A percentile compares a stretch with the other conserved stretches of the same genome.
These are phyloP conservation scores for Aristolochia californica DNA, from an alignment of 164 flowering plant species.

Conservation along the genomic window DNA sequence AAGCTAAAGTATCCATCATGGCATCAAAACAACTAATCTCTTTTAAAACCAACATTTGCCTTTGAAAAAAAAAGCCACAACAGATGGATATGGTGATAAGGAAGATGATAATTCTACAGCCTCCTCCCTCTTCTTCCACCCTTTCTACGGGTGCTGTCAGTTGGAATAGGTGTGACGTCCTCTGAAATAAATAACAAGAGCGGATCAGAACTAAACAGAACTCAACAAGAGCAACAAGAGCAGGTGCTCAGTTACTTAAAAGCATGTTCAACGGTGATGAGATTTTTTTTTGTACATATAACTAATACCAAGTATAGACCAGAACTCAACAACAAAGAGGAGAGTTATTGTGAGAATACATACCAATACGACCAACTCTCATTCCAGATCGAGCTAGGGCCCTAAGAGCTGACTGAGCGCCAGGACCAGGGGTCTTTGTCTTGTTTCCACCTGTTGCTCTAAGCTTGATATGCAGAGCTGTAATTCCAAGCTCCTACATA, in stretches of 20 bases:
- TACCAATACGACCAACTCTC: constrained; percentile 62
- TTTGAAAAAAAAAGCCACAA: too few species aligned
- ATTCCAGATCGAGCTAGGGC: constrained; percentile 67
- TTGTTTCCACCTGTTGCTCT: constrained; percentile 80
- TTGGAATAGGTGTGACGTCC: constrained; percentile 6
- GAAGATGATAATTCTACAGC: not conserved
- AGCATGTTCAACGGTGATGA: not conserved
- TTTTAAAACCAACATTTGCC: too few species aligned
- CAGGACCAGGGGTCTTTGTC: constrained; percentile 77
- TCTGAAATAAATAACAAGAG: not conserved
- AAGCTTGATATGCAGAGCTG: constrained; percentile 66
- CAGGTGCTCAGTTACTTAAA: not conserved
- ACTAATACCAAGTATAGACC: too few species aligned
- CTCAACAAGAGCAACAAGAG: too few species aligned
- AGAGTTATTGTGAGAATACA: not conserved
- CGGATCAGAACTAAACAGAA: too few species aligned
- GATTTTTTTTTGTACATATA: too few species aligned
- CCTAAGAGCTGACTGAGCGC: constrained; percentile 68
- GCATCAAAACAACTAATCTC: too few species aligned
- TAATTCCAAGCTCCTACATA: constrained; percentile 51
- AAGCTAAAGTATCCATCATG: too few species aligned
- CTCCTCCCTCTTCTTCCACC: constrained; percentile 8
- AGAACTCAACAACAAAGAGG: too few species aligned
- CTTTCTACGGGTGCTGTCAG: constrained; percentile 8
- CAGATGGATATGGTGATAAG: too few species aligned